Base-by-base conservation (phyloP, 1,139 yeast species). In the Kurtzmaniella quercitrusa region DNA sequence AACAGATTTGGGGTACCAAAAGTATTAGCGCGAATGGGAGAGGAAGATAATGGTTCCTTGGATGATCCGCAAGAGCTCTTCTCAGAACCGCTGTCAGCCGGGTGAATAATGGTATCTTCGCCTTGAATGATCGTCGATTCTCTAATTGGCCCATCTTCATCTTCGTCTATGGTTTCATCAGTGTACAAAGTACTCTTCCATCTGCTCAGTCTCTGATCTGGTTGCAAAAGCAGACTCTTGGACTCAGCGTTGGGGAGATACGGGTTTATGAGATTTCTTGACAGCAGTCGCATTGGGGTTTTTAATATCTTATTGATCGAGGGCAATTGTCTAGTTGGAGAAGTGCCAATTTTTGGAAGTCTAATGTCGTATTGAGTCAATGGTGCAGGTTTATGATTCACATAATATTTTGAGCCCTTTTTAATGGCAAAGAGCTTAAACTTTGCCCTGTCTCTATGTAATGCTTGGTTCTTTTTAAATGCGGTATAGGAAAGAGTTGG, bases 1-100 rank as follows among this genome's bases (percentile, higher is more conserved):
- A 73, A 73, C 44, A 75, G 68, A 53, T 70, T 73, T 43, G 78
- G 78, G n/a, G 78, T 73, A n/a, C 75, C 75, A 48, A 71, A 66
- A 40, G 59, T 55, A 45, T 62, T 60, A 10, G 15, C 37, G 31
- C 57, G 51, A 38, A 66, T 54, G n/a, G 76, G 75, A 25, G 74
- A 66, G 10, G 66, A 56, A 19, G 58, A 51, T 23, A 60, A 51
- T 10, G 61, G 33, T 11, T 40, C 47, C 18, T 40, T 42, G 15
- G 23, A 12, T 4, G 23, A 12, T 4, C 41, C 38, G n/a, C 34
- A 29, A 12, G 34, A 41, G 7, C 41, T 38, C 23, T 34, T 39
- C 12, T 24, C 14, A 4, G 6, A 9, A 14, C 14, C 18, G 14
- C 14, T 11, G 8, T 14, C 18, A 3, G 16, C 18, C 6, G 11